A percentile compares a stretch with the other conserved stretches of the same genome.
Conservation (phyloP, 352 stramenopile genomes). For the Phytophthora sp. region DNA sequence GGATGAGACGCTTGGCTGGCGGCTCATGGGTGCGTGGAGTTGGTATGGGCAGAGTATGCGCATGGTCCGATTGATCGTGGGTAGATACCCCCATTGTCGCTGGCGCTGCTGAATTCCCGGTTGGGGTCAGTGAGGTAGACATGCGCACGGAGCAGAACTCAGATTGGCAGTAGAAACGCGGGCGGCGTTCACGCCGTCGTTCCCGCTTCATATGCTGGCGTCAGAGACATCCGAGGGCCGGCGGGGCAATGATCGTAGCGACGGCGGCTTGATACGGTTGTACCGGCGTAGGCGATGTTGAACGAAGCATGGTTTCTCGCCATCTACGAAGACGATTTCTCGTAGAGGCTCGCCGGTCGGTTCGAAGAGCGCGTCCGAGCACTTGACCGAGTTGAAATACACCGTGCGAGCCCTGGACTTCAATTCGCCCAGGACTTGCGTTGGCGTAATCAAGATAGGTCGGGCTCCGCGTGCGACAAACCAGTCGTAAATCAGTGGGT, state of each 20-base stretch:
- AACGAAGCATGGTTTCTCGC: conserved; percentile 5
- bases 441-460: conserved; percentile 3
- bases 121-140: no score
- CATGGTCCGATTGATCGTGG: background rate
- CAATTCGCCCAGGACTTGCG: background rate
- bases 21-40: no score
- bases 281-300: background rate
- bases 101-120: background rate
- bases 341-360: background rate
- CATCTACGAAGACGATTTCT: background rate
- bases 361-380: background rate
- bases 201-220: background rate
- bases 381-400: background rate
- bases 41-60: background rate
- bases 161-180: no score
- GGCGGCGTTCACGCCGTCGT: no score
- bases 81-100: background rate
- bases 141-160: no score
- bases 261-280: background rate
- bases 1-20: background rate
- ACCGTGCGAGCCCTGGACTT: background rate
- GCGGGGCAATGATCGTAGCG: background rate
- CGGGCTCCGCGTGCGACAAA: background rate
- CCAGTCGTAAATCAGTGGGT: background rate
- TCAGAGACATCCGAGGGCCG: background rate